Conservation (phyloP, 495 filamentous ascomycete species). For the Daldinia vernicosa region DNA sequence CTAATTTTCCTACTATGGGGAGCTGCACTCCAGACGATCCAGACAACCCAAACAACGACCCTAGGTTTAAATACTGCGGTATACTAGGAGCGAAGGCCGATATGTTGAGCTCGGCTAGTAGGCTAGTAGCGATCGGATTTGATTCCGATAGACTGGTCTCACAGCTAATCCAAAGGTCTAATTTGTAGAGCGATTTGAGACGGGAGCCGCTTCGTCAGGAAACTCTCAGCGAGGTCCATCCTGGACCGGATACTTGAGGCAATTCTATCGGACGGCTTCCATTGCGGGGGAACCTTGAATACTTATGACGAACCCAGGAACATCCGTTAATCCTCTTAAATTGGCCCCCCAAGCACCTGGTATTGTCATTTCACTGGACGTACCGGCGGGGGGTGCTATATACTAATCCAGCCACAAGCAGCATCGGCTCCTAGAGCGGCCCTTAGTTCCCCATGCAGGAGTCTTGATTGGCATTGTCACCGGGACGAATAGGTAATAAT, state of each 20-base stretch:
- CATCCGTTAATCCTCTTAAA: slow-evolving; percentile 36
- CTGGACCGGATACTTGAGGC: slow-evolving; percentile 35
- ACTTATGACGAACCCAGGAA: slow-evolving; percentile 33
- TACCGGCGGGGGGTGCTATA: slow-evolving; percentile 12
- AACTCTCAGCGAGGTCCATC: slow-evolving; percentile 38
- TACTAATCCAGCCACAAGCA: slow-evolving; percentile 19
- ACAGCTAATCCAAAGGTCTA: slow-evolving; percentile 9
- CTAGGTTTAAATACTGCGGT: slow-evolving; percentile 25
- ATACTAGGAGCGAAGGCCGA: slow-evolving; percentile 29
- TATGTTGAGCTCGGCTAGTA: slow-evolving; percentile 6
- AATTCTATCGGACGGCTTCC: slow-evolving; percentile 34
- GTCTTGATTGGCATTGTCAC: slow-evolving; percentile 37
- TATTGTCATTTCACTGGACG: slow-evolving; percentile 30
- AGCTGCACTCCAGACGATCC: slow-evolving; percentile 28
- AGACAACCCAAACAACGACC: slow-evolving; percentile 6
- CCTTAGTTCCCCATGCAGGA: slow-evolving; percentile 26
- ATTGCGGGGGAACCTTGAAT: slow-evolving; percentile 37
- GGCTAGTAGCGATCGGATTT: slow-evolving; percentile 21
- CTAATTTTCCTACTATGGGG: slow-evolving; percentile 30
- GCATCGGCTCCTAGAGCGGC: slow-evolving; percentile 32
- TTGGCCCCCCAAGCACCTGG: slow-evolving; percentile 34
- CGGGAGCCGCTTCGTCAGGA: slow-evolving; percentile 27
- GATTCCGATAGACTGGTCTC: slow-evolving; percentile 25
- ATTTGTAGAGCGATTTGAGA: slow-evolving; percentile 24
- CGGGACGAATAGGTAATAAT: slow-evolving; percentile 31